A percentile compares a stretch with the other conserved stretches of the same genome.
These are phyloP conservation scores for Entelexis paramagnoliae DNA, from an alignment of 1,139 yeast species.

Conservation along the genomic window DNA sequence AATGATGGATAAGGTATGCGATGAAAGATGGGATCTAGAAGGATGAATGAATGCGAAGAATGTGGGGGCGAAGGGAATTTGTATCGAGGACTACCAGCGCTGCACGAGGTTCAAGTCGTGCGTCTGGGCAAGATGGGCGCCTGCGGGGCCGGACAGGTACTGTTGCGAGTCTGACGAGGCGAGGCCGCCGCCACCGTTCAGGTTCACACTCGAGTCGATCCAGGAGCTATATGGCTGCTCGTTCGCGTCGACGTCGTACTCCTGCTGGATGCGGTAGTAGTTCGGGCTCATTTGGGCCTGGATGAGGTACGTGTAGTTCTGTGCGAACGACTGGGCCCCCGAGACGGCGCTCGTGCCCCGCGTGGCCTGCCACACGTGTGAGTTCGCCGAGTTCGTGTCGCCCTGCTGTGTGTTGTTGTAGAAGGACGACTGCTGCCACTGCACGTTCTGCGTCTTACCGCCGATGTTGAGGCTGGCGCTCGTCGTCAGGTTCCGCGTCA, in stretches of 20 bases:
- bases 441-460: conserved; percentile 16
- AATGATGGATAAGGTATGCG: not conserved
- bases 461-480: conserved; percentile 21
- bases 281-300: conserved; percentile 11
- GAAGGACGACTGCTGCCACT: conserved; percentile 18
- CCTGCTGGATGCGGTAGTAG: conserved; percentile 19
- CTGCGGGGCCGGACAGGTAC: conserved; percentile 16
- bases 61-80: too few relatives aligned
- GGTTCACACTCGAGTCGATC: conserved; percentile 21
- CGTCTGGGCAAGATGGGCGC: conserved; percentile 18
- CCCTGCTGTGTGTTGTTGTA: conserved; percentile 16
- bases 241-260: conserved; percentile 11
- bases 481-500: conserved; percentile 12
- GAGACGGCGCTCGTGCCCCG: conserved; percentile 14
- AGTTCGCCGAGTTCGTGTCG: not conserved
- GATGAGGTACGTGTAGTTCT: conserved; percentile 16
- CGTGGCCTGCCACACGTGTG: conserved; percentile 18
- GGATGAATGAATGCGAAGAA: not conserved
- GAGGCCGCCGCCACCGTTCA: conserved; percentile 11
- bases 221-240: conserved; percentile 13
- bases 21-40: not conserved
- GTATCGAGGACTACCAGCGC: conserved; percentile 19
- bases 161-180: conserved; percentile 10
- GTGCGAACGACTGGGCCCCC: conserved; percentile 10
- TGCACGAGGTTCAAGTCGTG: conserved; percentile 7